Evolutionary conservation across 306 rosid genomes (phyloP), one percentile per base, ranked within the genome.

Genomic region (Vigna trinervia): DNA sequence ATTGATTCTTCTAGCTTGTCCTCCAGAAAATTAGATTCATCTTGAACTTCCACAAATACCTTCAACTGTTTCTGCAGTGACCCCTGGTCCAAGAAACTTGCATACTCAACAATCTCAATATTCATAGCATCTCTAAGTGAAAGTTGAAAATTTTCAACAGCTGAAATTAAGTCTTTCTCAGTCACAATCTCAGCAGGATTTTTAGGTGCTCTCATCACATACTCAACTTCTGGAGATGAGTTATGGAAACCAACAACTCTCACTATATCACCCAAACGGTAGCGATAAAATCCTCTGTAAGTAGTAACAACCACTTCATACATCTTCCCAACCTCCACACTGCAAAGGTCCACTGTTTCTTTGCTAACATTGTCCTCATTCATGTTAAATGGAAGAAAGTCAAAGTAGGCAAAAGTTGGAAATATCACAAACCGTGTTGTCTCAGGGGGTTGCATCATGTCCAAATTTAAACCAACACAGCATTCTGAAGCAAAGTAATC

Each of bases 371-470:
- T 26, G n/a, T 51, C 75, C 75, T 78, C 80, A 46, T 88, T 70
- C 77, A 52, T 66, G 81, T 68, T 80, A 70, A 87, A 90, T 61
- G 93, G 93, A 81, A 91, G 91, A 82, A 91, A 91, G 87, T 91
- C 96, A 71, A 91, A 91, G 69, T 89, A 91, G 3, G 91, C 91
- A 53, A 88, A 87, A 9, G 88, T 87, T 51, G 93, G 96, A 58
- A 89, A 87, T 63, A 91, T 61, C 1, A 81, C 84, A 1, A 80
- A 88, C n/a, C 54, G 81, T 1, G 93, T 88, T 61, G 75, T 82
- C 58, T 87, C 88, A 0, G 91, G 93, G 0, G 91, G 89, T 75
- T 85, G 87, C 61, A 12, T 71, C 43, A 84, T 81, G 77, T 89
- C 90, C 76, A 87, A 73, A 77, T 91, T 91, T 63, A 89, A 78